Evolutionary conservation across 2,329 filamentous ascomycete genomes (phyloP).

Genomic region (Bipolaris bicolor): DNA sequence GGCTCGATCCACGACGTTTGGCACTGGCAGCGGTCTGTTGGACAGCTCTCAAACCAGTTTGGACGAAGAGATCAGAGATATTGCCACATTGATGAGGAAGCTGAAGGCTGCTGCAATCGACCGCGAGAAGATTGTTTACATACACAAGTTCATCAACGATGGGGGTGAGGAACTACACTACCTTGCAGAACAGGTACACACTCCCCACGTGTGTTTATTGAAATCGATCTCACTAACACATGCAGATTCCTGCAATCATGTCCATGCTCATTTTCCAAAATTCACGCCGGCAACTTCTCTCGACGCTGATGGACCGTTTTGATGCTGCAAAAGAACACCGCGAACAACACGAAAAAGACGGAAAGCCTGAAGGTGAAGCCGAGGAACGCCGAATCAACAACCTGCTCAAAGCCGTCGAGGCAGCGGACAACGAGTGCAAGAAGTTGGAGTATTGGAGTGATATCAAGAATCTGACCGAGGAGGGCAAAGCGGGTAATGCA

Average conservation of each 20-base stretch:
- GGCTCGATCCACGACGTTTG: conserved; percentile 35
- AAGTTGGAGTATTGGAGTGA: conserved; percentile 89
- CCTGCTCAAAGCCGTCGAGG: conserved; percentile 74
- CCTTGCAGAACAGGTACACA: conserved; percentile 65
- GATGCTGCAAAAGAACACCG: conserved; percentile 61
- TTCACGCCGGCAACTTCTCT: conserved; percentile 77
- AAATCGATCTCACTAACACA: conserved; percentile 18
- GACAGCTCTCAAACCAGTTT: conserved; percentile 41
- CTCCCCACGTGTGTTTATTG: background rate
- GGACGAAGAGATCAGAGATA: conserved; percentile 65
- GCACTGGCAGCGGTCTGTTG: conserved; percentile 54
- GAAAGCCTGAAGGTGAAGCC: conserved; percentile 53
- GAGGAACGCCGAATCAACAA: conserved; percentile 65
- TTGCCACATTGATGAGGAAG: conserved; percentile 70
- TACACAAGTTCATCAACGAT: conserved; percentile 81
- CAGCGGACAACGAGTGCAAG: conserved; percentile 80
- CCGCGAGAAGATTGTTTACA: conserved; percentile 84
- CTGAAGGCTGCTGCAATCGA: conserved; percentile 79
- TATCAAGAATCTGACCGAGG: conserved; percentile 52
- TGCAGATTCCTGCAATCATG: conserved; percentile 53
- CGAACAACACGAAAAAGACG: conserved; percentile 52
- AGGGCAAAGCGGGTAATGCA: conserved; percentile 44
- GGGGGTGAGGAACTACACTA: conserved; percentile 74
- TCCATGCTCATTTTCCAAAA: conserved; percentile 85
- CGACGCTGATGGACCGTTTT: conserved; percentile 65